phyloP scores from a whole-genome alignment of 2,329 filamentous ascomycete genomes.

The Ambrosiella beaveri region DNA sequence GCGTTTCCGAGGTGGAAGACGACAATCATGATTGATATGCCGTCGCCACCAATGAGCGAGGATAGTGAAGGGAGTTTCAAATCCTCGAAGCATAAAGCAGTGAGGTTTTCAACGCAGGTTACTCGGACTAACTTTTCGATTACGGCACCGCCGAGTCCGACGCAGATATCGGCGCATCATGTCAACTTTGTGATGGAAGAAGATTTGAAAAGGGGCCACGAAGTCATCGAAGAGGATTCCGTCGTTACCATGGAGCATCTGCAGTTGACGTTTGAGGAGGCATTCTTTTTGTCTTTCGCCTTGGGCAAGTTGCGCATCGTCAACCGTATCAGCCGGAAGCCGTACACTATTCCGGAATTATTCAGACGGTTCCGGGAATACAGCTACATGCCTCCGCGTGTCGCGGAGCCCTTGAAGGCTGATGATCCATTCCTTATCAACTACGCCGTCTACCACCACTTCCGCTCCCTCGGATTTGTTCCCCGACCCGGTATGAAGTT shows the following conservation, averaged over 20 bases:
- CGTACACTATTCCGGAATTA: constrained; percentile 38
- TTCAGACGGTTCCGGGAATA: constrained; percentile 50
- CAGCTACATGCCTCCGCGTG: constrained; percentile 45
- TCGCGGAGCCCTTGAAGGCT: constrained; percentile 33
- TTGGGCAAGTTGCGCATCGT: constrained; percentile 55
- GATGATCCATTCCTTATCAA: constrained; percentile 75
- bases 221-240: background rate
- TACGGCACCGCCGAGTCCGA: constrained; percentile 34
- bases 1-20: background rate
- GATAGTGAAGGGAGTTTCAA: background rate
- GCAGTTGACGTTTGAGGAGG: constrained; percentile 79
- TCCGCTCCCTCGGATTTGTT: constrained; percentile 88
- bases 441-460: constrained; percentile 89
- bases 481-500: constrained; percentile 88
- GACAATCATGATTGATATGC: background rate
- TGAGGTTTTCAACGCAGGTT: constrained; percentile 52
- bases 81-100: constrained; percentile 40
- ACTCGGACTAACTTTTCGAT: constrained; percentile 44
- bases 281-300: constrained; percentile 74
- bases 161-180: constrained; percentile 16
- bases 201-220: constrained; percentile 11
- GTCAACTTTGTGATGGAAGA: constrained; percentile 15
- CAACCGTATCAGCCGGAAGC: constrained; percentile 27
- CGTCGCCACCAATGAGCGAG: constrained; percentile 4
- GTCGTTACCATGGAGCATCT: constrained; percentile 56